Percentiles rank a stretch among this genome's conserved stretches.
Conservation (phyloP, 1,139 yeast species). For the Keqinozyma sinolaborantium region DNA sequence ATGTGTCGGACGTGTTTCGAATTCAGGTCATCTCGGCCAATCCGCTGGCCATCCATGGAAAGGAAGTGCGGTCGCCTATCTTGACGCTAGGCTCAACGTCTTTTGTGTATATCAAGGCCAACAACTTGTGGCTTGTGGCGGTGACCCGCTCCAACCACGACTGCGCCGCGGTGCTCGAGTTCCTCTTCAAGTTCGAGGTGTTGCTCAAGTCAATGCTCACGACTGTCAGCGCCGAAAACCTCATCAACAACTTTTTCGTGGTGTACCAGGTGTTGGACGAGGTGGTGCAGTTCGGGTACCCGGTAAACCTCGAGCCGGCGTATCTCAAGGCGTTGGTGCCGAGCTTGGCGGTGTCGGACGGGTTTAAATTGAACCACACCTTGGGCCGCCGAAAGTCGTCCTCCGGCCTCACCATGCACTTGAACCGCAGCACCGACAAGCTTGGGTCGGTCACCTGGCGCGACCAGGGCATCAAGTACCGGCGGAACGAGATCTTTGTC, state of each 20-base stretch:
- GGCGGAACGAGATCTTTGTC: conserved; percentile 77
- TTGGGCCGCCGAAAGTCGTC: conserved; percentile 12
- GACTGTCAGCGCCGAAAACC: conserved; percentile 18
- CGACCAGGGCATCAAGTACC: conserved; percentile 64
- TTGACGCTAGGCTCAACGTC: conserved; percentile 91
- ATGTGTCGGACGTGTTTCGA: conserved; percentile 85
- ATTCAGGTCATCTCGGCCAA: conserved; percentile 74
- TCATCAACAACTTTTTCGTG: conserved; percentile 53
- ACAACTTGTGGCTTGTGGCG: conserved; percentile 76
- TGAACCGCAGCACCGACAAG: conserved; percentile 10
- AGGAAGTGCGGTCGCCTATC: conserved; percentile 61
- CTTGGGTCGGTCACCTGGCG: conserved; percentile 57
- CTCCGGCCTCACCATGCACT: conserved; percentile 7
- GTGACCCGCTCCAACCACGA: conserved; percentile 88
- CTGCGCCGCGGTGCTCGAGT: conserved; percentile 77
- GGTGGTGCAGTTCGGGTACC: conserved; percentile 77
- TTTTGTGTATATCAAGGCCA: conserved; percentile 73
- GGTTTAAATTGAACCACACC: conserved; percentile 17
- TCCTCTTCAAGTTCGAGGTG: conserved; percentile 59
- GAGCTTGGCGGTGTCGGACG: conserved; percentile 17
- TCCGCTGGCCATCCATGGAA: conserved; percentile 28
- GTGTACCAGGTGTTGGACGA: conserved; percentile 80
- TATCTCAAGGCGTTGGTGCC: conserved; percentile 27
- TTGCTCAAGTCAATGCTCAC: conserved; percentile 29
- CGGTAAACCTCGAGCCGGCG: conserved; percentile 61